Base-by-base conservation (phyloP, 2,329 filamentous ascomycete genomes). In the Colletotrichum incanum region DNA sequence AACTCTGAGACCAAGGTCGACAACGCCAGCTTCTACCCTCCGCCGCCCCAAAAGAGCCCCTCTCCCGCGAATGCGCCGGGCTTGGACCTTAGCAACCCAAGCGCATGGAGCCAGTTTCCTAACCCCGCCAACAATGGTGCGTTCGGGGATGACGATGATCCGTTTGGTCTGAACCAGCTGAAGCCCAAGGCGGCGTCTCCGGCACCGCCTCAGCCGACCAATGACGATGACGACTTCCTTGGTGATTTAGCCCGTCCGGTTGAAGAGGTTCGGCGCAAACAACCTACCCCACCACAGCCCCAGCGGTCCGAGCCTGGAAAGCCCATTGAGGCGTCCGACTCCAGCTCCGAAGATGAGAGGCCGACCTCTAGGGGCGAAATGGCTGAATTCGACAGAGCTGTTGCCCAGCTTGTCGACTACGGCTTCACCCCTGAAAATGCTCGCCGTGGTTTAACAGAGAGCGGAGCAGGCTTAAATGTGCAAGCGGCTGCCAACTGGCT, bases 351-450 rank as follows among this genome's bases (percentile, higher is more conserved):
- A 54, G 84, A 84, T 3, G 86, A 87, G n/a, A 79, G 79, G 20
- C 78, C 77, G 64, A 49, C 71, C 66, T 31, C 74, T 67, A 59
- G 67, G 26, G 71, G 75, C 43, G 75, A 72, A 73, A 65, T 81
- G 75, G 81, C 85, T 72, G 75, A 83, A 1, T 91, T 93, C 70
- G 94, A 98, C 78, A 90, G 89, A 75, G 94, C 95, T 12, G 90
- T 98, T 34, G 94, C 94, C 12, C 94, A 98, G 80, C 85, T 99
- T 34, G 91, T 98, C 3, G 96, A 98, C 76, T 98, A 98, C 90
- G 96, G 96, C 0, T 99, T 99, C 77, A 91, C 94, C 0, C 88
- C 91, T 0, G 94, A 97, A 71, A 94, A 95, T 77, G 93, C 96
- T n/a, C 89, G 89, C 65, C 87, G 92, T 74, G 96, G 95, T 6